Evolutionary conservation across 768 basidiomycete species (phyloP), one percentile per base, ranked within the genome.

Genomic region (Trametes meyenii): DNA sequence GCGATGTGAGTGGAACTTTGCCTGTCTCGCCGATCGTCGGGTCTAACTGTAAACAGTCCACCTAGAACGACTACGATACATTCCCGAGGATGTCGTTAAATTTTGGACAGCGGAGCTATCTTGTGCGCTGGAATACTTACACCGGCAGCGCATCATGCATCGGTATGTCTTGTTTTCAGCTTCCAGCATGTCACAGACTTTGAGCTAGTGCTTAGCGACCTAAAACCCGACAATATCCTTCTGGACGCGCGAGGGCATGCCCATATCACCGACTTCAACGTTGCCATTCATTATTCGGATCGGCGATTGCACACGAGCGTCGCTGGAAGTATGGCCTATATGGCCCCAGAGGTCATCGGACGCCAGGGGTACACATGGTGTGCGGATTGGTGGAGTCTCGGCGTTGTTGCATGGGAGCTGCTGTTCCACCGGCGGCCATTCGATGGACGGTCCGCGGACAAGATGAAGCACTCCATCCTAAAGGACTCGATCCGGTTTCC

Each of bases 321-420:
- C 16, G 96, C 97, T 7, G 97, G 97, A 3, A 95, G 92, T 70
- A 96, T 99, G 94, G 96, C 97, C 0, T 99, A 99, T 77, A 99
- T 99, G 97, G 96, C 96, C 11, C 96, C 96, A 0, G 94, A 99
- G 74, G 90, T 99, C n/a, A 81, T 98, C 45, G 85, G 84, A 53
- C 88, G 91, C 70, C 89, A 87, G 70, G 97, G 97, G 16, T 99
- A 99, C 74, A 90, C 90, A 3, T 95, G 92, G 83, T 87, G 87
- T 50, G 84, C 93, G 51, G 96, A 98, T 72, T 97, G 93, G 90
- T 98, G 96, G 96, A 94, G 92, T 70, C 80, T 98, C 19, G 96
- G 96, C 33, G 81, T 97, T 58, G 90, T 90, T 26, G 89, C 87
- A 60, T 96, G 90, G 75, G 96, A 98, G 70, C 83, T 97, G n/a